These are phyloP conservation scores for Knoxia roxburghii DNA, from an alignment of 257 asterid genomes.

Conservation along the genomic window DNA sequence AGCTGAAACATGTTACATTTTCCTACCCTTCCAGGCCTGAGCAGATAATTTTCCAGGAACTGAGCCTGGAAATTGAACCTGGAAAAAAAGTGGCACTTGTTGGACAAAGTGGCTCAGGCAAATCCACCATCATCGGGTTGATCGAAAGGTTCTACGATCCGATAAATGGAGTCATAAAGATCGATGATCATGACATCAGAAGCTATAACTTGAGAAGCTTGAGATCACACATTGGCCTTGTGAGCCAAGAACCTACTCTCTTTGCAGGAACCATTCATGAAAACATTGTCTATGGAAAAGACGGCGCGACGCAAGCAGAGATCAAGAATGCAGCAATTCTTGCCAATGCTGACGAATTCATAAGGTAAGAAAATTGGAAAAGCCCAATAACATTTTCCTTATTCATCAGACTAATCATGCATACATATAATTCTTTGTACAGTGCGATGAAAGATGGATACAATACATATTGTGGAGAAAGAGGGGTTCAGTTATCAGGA, in stretches of 20 bases:
- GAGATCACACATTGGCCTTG: slow-evolving; percentile 62
- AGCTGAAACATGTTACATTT: slow-evolving; percentile 41
- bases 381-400: neutral
- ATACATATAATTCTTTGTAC: neutral
- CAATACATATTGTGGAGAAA: slow-evolving; percentile 62
- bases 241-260: slow-evolving; percentile 69
- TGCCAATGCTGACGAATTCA: slow-evolving; percentile 79
- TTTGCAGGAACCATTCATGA: slow-evolving; percentile 56
- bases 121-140: slow-evolving; percentile 62
- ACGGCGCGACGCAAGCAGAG: slow-evolving; percentile 50
- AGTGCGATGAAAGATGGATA: slow-evolving; percentile 49
- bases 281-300: slow-evolving; percentile 54
- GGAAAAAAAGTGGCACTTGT: slow-evolving; percentile 62
- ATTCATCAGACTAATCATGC: neutral
- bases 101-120: slow-evolving; percentile 77
- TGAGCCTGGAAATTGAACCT: slow-evolving; percentile 48
- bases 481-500: slow-evolving; percentile 73
- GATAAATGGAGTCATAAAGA: slow-evolving; percentile 41
- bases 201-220: slow-evolving; percentile 48
- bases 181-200: slow-evolving; percentile 53
- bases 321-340: slow-evolving; percentile 48
- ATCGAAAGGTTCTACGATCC: slow-evolving; percentile 77
- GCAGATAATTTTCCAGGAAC: slow-evolving; percentile 53
- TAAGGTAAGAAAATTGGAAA: slow-evolving; percentile 32
- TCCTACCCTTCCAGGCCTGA: slow-evolving; percentile 68